A percentile compares a stretch with the other conserved stretches of the same genome.
phyloP scores from a whole-genome alignment of 805 yeast species.

The Starmerella bombicola region DNA sequence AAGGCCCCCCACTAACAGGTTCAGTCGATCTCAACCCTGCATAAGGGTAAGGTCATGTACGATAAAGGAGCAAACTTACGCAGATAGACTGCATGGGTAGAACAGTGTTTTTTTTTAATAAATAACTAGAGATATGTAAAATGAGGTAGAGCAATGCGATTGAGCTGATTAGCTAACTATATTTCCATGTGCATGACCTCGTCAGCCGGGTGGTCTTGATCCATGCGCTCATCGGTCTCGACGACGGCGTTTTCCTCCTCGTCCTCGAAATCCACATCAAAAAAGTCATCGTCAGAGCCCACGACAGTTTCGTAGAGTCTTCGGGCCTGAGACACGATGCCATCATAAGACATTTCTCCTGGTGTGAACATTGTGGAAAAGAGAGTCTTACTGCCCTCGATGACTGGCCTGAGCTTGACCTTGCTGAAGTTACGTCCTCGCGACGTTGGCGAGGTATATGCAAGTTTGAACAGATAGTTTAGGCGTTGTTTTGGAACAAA shows the following conservation, averaged over 20 bases:
- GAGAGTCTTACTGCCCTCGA: slow-evolving; percentile 25
- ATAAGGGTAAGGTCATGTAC: too few species aligned
- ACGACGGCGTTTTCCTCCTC: slow-evolving; percentile 53
- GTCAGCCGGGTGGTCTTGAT: slow-evolving; percentile 29
- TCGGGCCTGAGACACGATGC: slow-evolving; percentile 71
- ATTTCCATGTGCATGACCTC: slow-evolving; percentile 26
- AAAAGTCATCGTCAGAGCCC: slow-evolving; percentile 91
- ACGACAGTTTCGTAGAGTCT: slow-evolving; percentile 63
- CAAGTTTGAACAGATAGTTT: slow-evolving; percentile 47
- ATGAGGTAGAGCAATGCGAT: not conserved
- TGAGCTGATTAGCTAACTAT: not conserved
- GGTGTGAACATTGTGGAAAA: slow-evolving; percentile 52
- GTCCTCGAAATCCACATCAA: slow-evolving; percentile 92
- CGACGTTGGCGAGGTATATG: slow-evolving; percentile 41
- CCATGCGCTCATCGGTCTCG: slow-evolving; percentile 23
- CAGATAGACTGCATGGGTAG: too few species aligned
- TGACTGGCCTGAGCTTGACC: slow-evolving; percentile 14
- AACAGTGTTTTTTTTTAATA: too few species aligned
- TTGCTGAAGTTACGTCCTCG: slow-evolving; percentile 14
- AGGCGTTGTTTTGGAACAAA: slow-evolving; percentile 71
- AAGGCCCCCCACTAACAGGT: too few species aligned
- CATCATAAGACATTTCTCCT: slow-evolving; percentile 82
- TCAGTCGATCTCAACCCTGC: too few species aligned
- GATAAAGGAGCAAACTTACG: too few species aligned
- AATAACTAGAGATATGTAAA: not conserved